These are phyloP conservation scores for Sugiyamaella chiloensis DNA, from an alignment of 805 yeast genomes.

Conservation along the genomic window DNA sequence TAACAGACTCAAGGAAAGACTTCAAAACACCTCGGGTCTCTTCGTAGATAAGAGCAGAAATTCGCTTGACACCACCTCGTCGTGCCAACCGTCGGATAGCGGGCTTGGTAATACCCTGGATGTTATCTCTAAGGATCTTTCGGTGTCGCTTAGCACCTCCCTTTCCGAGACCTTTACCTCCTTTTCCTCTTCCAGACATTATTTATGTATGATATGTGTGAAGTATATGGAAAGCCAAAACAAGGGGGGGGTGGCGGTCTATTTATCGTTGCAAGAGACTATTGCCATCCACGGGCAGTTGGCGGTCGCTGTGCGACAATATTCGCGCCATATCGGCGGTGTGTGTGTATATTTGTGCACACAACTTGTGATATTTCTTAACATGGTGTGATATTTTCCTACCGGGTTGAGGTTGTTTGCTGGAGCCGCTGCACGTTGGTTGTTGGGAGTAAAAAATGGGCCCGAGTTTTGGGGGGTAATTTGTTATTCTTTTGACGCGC, in stretches of 20 bases:
- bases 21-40: slow-evolving; percentile 97
- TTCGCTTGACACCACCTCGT: slow-evolving; percentile 99
- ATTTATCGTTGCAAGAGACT: slow-evolving; percentile 1
- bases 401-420: slow-evolving; percentile 1
- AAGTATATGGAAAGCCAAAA: background rate
- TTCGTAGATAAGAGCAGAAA: slow-evolving; percentile 97
- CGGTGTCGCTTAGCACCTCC: slow-evolving; percentile 99
- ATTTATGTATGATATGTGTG: slow-evolving; percentile 8
- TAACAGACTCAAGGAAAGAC: slow-evolving; percentile 93
- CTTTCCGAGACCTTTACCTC: slow-evolving; percentile 99
- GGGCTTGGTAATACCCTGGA: slow-evolving; percentile 99
- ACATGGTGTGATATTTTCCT: slow-evolving; percentile 5
- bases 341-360: background rate
- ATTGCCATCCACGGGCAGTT: background rate
- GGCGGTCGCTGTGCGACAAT: slow-evolving; percentile 2
- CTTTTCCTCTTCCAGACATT: slow-evolving; percentile 79
- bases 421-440: slow-evolving; percentile 1
- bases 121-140: slow-evolving; percentile 98
- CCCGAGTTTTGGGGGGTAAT: slow-evolving; percentile 3
- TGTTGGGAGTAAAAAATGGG: slow-evolving; percentile 6
- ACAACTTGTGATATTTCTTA: slow-evolving; percentile 5
- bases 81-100: slow-evolving; percentile 99
- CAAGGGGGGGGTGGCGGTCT: background rate
- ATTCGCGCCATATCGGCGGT: background rate
- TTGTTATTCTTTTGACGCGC: too few relatives aligned